Conservation (phyloP, 1,284 basidiomycete species). For the Omphalotus olearius region DNA sequence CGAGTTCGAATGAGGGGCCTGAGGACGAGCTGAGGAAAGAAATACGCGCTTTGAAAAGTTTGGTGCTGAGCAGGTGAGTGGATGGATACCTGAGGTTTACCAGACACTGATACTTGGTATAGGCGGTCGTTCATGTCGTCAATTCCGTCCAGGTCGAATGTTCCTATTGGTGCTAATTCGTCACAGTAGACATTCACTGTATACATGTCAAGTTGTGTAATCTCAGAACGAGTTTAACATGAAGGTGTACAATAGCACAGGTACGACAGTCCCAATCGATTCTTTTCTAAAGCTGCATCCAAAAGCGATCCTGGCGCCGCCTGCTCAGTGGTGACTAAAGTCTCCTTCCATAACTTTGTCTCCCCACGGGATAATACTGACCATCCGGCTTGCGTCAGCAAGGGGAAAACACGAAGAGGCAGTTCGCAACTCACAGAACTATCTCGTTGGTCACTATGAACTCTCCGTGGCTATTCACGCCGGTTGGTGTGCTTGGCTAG, state of each 20-base stretch:
- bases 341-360: conserved; percentile 13
- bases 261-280: background rate
- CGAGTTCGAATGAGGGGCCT: conserved; percentile 26
- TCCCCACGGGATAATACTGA: conserved; percentile 3
- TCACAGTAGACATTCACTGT: background rate
- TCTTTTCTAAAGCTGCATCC: background rate
- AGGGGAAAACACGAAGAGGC: background rate
- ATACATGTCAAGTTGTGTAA: background rate
- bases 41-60: conserved; percentile 62
- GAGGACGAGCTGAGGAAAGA: conserved; percentile 64
- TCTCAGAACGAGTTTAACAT: background rate
- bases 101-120: conserved; percentile 10
- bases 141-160: conserved; percentile 18
- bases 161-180: background rate
- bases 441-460: conserved; percentile 8
- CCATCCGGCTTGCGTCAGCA: background rate
- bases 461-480: conserved; percentile 15
- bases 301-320: conserved; percentile 2
- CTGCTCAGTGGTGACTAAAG: conserved; percentile 6
- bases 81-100: background rate
- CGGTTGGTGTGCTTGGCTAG: conserved; percentile 13
- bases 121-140: conserved; percentile 49
- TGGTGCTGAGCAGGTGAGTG: conserved; percentile 58
- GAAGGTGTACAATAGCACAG: too few species aligned
- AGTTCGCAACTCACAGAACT: conserved; percentile 1